A percentile compares a stretch with the other conserved stretches of the same genome.
phyloP scores from a whole-genome alignment of 176 grass and related monocot genomes.

The Carex kokanica region DNA sequence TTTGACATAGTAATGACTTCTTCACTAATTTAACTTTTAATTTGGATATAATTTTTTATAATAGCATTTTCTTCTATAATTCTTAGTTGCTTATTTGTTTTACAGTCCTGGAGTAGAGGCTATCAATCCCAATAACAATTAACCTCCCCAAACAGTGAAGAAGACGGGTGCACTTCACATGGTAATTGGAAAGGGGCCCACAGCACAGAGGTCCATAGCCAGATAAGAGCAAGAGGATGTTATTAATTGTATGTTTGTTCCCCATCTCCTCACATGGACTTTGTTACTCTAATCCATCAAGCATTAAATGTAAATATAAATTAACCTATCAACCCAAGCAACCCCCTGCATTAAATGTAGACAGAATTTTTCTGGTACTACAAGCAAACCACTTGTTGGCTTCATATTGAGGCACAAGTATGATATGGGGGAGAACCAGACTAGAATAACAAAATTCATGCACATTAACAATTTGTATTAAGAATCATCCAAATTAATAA shows the following conservation, averaged over 20 bases:
- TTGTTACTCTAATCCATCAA: constrained; percentile 29
- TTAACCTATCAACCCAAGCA: constrained; percentile 21
- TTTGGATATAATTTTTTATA: not conserved
- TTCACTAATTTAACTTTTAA: not conserved
- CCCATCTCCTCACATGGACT: constrained; percentile 27
- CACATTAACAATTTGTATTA: not conserved
- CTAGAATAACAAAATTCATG: not conserved
- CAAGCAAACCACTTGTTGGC: not conserved
- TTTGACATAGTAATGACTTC: not conserved
- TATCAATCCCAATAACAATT: not conserved
- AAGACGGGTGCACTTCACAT: too few relatives aligned
- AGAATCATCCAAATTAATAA: not conserved
- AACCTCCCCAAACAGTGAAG: too few relatives aligned
- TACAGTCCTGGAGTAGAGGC: not conserved
- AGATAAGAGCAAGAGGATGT: not conserved
- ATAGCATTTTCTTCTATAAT: not conserved
- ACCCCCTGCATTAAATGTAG: constrained; percentile 22
- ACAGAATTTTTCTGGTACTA: not conserved
- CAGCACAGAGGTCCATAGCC: constrained; percentile 8
- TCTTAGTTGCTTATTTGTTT: not conserved
- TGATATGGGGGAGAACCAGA: not conserved
- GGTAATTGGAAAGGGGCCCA: too few relatives aligned
- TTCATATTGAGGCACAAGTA: not conserved
- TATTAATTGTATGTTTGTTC: constrained; percentile 22
- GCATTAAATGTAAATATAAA: constrained; percentile 23